Evolutionary conservation across 495 filamentous ascomycete species (phyloP), one percentile per base, ranked within the genome.

Genomic region (Podospora comata): DNA sequence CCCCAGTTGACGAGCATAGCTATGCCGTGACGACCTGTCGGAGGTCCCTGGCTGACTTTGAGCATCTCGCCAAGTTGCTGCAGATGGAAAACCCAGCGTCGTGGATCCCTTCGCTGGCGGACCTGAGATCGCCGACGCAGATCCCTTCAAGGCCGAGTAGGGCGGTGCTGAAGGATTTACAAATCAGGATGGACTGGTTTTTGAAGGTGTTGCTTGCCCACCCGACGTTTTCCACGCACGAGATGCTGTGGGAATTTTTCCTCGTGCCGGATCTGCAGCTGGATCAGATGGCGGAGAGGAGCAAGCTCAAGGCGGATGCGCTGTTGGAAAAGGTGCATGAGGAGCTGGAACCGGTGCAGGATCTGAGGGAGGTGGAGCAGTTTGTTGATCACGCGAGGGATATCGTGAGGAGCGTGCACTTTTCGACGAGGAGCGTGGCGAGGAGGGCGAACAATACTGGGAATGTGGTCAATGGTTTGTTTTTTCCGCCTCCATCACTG

Each of bases 231-330:
- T 88, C 92, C 0, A 97, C 92, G 0, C 96, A 98, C 74, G 96
- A 99, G 81, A 91, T 97, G 85, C 83, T 99, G 6, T 99, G 96
- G 96, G 96, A 99, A 72, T 99, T 99, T 80, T 96, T 99, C 78
- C 86, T 99, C 2, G 94, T 98, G 18, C 96, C 96, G 2, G 96
- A 99, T 66, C 85, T 98, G 20, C 93, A 97, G 72, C 86, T 91
- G 3, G 88, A 93, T 18, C 90, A 91, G 87, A 93, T 98, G 87
- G 91, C 90, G 26, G 91, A 97, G 75, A 86, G 96, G 30, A 95
- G 91, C 69, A 88, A 86, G 54, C 86, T 90, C 64, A 99, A 99
- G 78, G 93, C 93, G 3, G 88, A 92, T 72, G 86, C 88, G 0
- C 87, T 94, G 62, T 81, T 83, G 18, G 96, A 99, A 75, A 92